These are phyloP conservation scores for Solanum hybrid DNA, from an alignment of 305 asterid genomes.

Conservation along the genomic window DNA sequence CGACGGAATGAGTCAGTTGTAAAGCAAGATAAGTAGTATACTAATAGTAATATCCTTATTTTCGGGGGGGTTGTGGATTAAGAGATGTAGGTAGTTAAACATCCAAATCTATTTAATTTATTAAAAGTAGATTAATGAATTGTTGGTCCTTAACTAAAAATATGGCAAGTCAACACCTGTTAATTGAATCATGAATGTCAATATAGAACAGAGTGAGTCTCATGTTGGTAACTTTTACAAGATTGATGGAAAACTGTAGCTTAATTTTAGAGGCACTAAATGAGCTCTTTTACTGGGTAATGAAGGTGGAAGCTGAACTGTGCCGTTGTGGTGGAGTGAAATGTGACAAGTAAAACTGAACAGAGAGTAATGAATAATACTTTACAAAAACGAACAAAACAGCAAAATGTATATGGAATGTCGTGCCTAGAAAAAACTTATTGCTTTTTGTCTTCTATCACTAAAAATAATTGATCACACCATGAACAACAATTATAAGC, in stretches of 20 bases:
- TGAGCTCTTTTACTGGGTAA: slow-evolving; percentile 21
- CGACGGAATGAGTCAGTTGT: too few relatives aligned
- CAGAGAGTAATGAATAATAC: too few relatives aligned
- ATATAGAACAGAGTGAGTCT: not conserved
- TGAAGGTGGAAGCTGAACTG: slow-evolving; percentile 48
- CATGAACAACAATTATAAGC: too few relatives aligned
- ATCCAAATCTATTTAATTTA: not conserved
- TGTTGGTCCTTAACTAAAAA: not conserved
- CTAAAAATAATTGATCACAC: too few relatives aligned
- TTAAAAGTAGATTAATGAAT: not conserved
- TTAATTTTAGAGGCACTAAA: not conserved
- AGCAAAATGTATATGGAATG: too few relatives aligned
- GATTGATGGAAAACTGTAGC: not conserved
- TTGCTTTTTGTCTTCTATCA: too few relatives aligned
- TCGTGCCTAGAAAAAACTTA: too few relatives aligned
- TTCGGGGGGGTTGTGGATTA: too few relatives aligned
- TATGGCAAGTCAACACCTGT: not conserved
- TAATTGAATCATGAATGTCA: not conserved
- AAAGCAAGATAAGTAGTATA: too few relatives aligned
- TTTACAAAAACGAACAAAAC: too few relatives aligned
- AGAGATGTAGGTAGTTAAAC: not conserved
- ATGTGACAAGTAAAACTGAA: too few relatives aligned
- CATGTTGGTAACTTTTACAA: not conserved
- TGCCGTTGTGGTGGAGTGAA: slow-evolving; percentile 71
- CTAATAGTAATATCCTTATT: too few relatives aligned